Conservation (phyloP, 176 grass and related monocot species). For the Juncus inflexus region DNA sequence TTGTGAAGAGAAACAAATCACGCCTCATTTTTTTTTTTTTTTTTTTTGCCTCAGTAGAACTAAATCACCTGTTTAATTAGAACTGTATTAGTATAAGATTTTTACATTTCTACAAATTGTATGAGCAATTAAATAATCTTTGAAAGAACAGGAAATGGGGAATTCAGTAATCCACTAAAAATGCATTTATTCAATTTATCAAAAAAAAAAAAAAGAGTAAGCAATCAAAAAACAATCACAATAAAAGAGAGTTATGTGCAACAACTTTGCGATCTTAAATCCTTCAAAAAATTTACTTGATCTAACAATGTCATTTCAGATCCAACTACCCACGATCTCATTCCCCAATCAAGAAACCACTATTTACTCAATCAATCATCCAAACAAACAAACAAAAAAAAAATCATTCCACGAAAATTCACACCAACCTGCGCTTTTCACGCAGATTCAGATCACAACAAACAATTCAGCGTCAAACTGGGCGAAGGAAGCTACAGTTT, state of each 20-base stretch:
- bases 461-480: background rate
- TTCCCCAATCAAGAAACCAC: background rate
- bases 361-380: background rate
- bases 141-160: background rate
- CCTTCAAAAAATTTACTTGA: background rate
- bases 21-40: slow-evolving; percentile 40
- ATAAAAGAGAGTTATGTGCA: background rate
- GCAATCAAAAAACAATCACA: background rate
- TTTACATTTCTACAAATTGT: background rate
- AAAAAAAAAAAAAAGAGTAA: slow-evolving; percentile 5
- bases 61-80: no score
- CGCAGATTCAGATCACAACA: slow-evolving; percentile 12
- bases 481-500: slow-evolving; percentile 19
- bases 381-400: slow-evolving; percentile 1
- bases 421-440: slow-evolving; percentile 1
- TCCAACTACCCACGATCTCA: background rate
- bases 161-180: background rate
- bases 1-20: slow-evolving; percentile 41
- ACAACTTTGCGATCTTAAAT: slow-evolving; percentile 3
- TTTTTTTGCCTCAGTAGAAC: background rate
- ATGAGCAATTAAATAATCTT: background rate
- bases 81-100: background rate
- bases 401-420: slow-evolving; percentile 2
- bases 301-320: background rate
- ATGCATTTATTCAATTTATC: background rate